Evolutionary conservation across 306 rosid species (phyloP).

Genomic region (Prinsepia uniflora): DNA sequence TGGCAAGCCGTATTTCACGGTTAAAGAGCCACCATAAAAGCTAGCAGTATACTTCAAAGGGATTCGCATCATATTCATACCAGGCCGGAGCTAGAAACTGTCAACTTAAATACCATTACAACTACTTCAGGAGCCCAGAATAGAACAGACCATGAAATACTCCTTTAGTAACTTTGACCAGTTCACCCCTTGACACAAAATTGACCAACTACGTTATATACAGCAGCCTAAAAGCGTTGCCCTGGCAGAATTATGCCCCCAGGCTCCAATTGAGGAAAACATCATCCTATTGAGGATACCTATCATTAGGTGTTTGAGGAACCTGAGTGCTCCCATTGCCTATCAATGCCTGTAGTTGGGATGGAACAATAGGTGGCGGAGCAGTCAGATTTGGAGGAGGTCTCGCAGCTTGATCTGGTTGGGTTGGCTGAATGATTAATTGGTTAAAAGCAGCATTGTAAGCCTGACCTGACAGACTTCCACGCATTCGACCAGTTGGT

Average conservation of each 20-base stretch:
- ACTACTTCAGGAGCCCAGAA: not conserved
- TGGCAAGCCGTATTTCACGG: too few species aligned
- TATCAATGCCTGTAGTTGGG: slow-evolving; percentile 25
- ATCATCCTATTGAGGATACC: slow-evolving; percentile 3
- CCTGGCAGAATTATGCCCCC: not conserved
- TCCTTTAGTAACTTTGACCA: not conserved
- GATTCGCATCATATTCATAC: too few species aligned
- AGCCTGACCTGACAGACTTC: slow-evolving; percentile 60
- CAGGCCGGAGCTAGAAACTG: not conserved
- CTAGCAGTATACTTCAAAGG: not conserved
- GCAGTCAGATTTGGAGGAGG: slow-evolving; percentile 20
- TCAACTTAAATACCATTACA: not conserved
- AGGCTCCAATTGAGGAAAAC: not conserved
- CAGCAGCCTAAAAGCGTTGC: not conserved
- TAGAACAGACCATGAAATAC: not conserved
- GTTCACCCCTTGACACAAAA: slow-evolving; percentile 3
- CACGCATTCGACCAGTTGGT: slow-evolving; percentile 78
- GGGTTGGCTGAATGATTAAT: slow-evolving; percentile 60
- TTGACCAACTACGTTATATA: slow-evolving; percentile 4
- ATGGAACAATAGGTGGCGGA: slow-evolving; percentile 18
- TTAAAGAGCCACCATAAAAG: not conserved
- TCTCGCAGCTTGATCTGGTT: slow-evolving; percentile 26
- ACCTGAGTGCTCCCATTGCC: slow-evolving; percentile 33
- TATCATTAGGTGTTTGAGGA: slow-evolving; percentile 16
- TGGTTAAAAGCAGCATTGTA: slow-evolving; percentile 37